phyloP scores from a whole-genome alignment of 1,284 basidiomycete genomes.

The Coniferiporia sulphurascens region DNA sequence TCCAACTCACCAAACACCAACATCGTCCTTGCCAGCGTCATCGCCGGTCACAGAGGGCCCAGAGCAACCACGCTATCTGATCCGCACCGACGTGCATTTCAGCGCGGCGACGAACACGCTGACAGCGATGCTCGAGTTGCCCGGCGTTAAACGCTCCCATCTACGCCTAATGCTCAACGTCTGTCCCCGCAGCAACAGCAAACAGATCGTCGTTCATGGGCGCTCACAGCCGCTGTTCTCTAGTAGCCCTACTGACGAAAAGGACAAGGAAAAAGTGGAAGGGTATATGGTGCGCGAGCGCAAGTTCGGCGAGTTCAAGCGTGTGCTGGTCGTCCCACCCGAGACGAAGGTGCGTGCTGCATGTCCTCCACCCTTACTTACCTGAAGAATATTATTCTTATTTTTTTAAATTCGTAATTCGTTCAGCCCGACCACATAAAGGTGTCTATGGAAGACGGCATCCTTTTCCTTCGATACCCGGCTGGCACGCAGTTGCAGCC shows the following conservation, averaged over 20 bases:
- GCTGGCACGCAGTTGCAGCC: conserved; percentile 28
- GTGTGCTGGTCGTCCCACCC: conserved; percentile 52
- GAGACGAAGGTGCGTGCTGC: conserved; percentile 46
- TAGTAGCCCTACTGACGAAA: conserved; percentile 18
- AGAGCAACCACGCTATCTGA: conserved; percentile 23
- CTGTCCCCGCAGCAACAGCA: conserved; percentile 49
- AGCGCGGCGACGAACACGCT: conserved; percentile 40
- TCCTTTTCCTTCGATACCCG: conserved; percentile 43
- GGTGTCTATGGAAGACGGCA: conserved; percentile 44
- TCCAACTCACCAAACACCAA: no score
- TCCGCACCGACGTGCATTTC: conserved; percentile 54
- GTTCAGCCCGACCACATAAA: conserved; percentile 41
- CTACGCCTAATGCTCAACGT: conserved; percentile 49
- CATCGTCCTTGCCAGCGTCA: not conserved
- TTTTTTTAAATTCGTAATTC: not conserved
- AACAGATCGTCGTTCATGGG: conserved; percentile 51
- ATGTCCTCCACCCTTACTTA: not conserved
- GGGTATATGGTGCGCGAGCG: conserved; percentile 39
- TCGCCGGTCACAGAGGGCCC: not conserved
- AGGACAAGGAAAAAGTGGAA: conserved; percentile 30
- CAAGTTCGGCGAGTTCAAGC: conserved; percentile 45
- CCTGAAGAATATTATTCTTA: no score
- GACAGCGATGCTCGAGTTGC: conserved; percentile 57
- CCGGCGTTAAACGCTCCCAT: conserved; percentile 52
- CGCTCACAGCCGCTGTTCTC: conserved; percentile 33